Evolutionary conservation across 78 protist species (phyloP), one percentile per base, ranked within the genome.

Genomic region (Dictyostelium capitatum): DNA sequence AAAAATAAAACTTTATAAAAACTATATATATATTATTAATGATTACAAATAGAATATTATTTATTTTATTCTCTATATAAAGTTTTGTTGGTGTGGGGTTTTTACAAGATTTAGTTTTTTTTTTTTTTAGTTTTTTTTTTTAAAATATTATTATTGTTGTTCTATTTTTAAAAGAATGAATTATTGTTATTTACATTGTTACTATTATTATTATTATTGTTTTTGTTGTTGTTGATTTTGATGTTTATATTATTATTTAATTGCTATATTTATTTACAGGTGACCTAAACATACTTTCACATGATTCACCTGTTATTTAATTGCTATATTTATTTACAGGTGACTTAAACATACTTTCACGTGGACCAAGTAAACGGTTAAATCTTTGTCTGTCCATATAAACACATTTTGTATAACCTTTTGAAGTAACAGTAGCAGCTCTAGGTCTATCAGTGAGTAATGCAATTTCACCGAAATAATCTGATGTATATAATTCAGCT

Each of bases 391-490:
- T 90, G 57, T 97, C 98, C 80, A 97, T 92, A 28, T 80, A 89
- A 17, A 95, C 96, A 47, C 95, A 80, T 57, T 80, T 83, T n/a
- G 96, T 79, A 6, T 9, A 10, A 17, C 96, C 96, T 19, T 48
- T 25, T 10, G 98, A 96, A 0, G 90, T 83, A 20, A 97, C 95
- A 32, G 99, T 92, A 50, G 99, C 99, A 7, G 96, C 97, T 30
- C 99, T 90, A 4, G 97, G 97, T 50, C 80, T 32, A 69, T 96
- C 85, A 11, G 73, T 85, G 1, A 96, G 32, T 23, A 97, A 89
- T 14, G 99, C 98, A 54, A 96, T 50, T 77, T 97, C 99, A 64
- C 98, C 97, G 37, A 97, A 97, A 74, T 97, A 97, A 84, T 96
- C 96, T 47, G 96, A 73, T 4, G 67, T 20, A 53, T 59, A 74